Conservation (phyloP, 192 early-diverging fungal genomes). For the Haplosporangium gracile region DNA sequence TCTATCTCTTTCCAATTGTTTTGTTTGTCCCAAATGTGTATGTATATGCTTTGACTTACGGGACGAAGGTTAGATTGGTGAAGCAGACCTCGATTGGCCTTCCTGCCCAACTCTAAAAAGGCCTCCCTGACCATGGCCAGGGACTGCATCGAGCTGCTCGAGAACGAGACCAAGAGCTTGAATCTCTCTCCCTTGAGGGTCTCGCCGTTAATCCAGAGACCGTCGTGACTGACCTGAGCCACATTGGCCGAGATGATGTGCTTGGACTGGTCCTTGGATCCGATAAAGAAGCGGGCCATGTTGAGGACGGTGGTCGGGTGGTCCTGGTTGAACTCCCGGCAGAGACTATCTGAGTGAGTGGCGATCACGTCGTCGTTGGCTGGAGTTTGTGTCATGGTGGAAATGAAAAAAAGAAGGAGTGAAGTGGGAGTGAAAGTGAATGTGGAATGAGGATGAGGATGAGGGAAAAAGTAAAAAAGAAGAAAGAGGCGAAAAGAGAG, state of each 20-base stretch:
- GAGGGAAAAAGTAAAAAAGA: neutral
- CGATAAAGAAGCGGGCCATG: constrained; percentile 6
- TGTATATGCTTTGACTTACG: neutral
- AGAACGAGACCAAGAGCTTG: constrained; percentile 5
- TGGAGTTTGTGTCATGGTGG: neutral
- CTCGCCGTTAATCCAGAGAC: constrained; percentile 2
- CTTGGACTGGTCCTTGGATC: neutral
- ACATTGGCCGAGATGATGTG: neutral
- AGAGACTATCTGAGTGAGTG: constrained; percentile 22
- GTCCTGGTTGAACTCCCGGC: constrained; percentile 14
- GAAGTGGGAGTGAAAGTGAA: neutral
- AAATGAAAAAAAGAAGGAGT: neutral
- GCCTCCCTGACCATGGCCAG: constrained; percentile 8
- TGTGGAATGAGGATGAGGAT: neutral
- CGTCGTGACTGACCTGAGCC: constrained; percentile 9
- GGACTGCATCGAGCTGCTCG: neutral
- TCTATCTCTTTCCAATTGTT: neutral
- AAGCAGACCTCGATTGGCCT: neutral
- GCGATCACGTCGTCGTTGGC: neutral
- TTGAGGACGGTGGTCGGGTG: constrained; percentile 3
- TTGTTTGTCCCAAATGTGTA: neutral
- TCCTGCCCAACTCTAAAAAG: constrained; percentile 6
- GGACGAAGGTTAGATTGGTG: neutral
- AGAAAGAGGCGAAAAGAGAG: neutral
- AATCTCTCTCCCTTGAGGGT: neutral